These are phyloP conservation scores for Hericium rajendrae DNA, from an alignment of 768 basidiomycete species.

Conservation along the genomic window DNA sequence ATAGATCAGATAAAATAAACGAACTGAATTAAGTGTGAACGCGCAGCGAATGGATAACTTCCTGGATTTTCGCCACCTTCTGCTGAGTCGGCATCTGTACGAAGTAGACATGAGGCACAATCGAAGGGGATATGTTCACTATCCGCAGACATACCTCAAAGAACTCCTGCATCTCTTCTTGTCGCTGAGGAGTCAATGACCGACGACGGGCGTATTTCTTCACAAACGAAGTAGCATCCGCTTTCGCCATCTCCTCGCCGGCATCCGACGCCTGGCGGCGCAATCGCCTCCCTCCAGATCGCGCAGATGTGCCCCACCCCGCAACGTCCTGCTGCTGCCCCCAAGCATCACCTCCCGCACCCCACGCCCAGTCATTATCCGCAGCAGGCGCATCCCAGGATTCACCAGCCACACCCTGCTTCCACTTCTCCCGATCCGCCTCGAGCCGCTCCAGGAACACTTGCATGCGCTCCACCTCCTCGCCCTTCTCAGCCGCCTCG, in stretches of 20 bases:
- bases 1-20: too few species aligned
- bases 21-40: background rate
- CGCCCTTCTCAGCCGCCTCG: constrained; percentile 12
- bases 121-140: background rate
- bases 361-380: constrained; percentile 9
- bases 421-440: background rate
- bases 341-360: background rate
- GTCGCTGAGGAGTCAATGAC: constrained; percentile 29
- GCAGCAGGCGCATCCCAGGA: background rate
- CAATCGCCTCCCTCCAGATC: too few species aligned
- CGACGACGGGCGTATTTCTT: constrained; percentile 35
- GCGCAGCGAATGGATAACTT: constrained; percentile 34
- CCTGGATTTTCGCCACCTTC: constrained; percentile 42
- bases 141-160: constrained; percentile 32
- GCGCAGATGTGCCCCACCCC: background rate
- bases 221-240: constrained; percentile 29
- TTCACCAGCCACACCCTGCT: background rate
- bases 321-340: background rate
- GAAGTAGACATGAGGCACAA: background rate
- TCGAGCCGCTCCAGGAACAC: constrained; percentile 12
- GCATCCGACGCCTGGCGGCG: background rate
- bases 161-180: constrained; percentile 39
- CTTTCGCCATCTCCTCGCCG: background rate
- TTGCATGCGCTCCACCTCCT: constrained; percentile 11
- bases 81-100: constrained; percentile 45